Conservation (phyloP, 2,329 filamentous ascomycete species). For the Pseudomassariella vexata region DNA sequence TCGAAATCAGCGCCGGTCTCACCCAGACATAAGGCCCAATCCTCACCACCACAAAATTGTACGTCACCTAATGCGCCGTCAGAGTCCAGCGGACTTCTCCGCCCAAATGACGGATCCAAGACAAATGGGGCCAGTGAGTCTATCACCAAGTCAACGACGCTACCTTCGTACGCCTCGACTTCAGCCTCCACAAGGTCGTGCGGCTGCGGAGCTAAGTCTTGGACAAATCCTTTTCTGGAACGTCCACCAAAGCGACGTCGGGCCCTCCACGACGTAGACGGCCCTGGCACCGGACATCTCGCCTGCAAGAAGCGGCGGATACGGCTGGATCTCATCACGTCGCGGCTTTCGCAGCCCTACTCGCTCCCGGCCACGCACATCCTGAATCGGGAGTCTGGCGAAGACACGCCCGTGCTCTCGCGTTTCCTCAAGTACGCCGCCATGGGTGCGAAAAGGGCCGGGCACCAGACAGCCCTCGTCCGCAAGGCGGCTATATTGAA, state of each 20-base stretch:
- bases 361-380: constrained; percentile 66
- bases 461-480: constrained; percentile 45
- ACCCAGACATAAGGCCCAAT: too few relatives aligned
- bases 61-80: too few relatives aligned
- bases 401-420: constrained; percentile 28
- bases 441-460: constrained; percentile 32
- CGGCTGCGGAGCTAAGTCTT: not conserved
- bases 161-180: not conserved
- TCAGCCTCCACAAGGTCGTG: not conserved
- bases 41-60: too few relatives aligned
- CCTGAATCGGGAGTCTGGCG: constrained; percentile 52
- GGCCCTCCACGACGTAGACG: constrained; percentile 52
- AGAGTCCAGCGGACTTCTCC: too few relatives aligned
- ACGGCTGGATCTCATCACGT: constrained; percentile 59
- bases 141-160: too few relatives aligned
- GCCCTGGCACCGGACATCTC: constrained; percentile 42
- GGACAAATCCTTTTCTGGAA: not conserved
- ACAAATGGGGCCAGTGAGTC: too few relatives aligned
- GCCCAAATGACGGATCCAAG: too few relatives aligned
- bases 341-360: constrained; percentile 63
- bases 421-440: constrained; percentile 43
- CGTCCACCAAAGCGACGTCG: constrained; percentile 44
- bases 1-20: too few relatives aligned
- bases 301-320: constrained; percentile 63
- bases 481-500: constrained; percentile 64